Base-by-base conservation (phyloP, 192 early-diverging fungal genomes). In the Geosiphon pyriformis region DNA sequence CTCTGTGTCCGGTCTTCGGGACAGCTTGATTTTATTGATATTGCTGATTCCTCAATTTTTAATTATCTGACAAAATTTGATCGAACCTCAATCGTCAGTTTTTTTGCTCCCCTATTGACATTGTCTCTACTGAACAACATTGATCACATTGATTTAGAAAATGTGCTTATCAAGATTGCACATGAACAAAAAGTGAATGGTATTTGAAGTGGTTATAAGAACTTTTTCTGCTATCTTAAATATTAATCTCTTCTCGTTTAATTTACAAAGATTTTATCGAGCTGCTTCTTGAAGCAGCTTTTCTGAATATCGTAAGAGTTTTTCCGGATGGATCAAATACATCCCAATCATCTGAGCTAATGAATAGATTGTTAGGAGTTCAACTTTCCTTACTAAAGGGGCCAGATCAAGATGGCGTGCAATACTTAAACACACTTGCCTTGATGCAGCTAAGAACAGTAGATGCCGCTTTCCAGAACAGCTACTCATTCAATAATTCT, bases 121-220 rank as follows among this genome's bases (percentile, higher is more conserved):
- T 52, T 52, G 7, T 52, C 51, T 20, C 31, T 65, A 34, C 22
- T 65, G 29, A 65, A 65, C 29, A 65, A 65, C 11, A 54, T 33
- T 12, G 63, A 65, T 17, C 63, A 65, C 35, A 55, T 51, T n/a
- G 63, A 65, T 55, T 27, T 52, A 25, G 63, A 65, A 35, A 65
- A 65, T 54, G 33, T 65, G 3, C 23, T 65, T 33, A 52, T 33
- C 11, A 52, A 55, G 37, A n/a, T 29, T 52, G 15, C 63, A 8
- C 7, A 8, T 52, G 17, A 3, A 30, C 33, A 15, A 18, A 27
- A 49, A 29, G 4, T 23, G 17, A n/a, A 42, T 31, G 63, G 63
- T 65, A 37, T 20, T 25, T 8, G 32, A 31, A n/a, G n/a, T n/a
- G n/a, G n/a, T n/a, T n/a, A n/a, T n/a, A n/a, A n/a, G n/a, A n/a